Percentiles rank a stretch among this genome's conserved stretches.
Conservation (phyloP, 176 grass and related monocot genomes). For the Luzula sylvatica region DNA sequence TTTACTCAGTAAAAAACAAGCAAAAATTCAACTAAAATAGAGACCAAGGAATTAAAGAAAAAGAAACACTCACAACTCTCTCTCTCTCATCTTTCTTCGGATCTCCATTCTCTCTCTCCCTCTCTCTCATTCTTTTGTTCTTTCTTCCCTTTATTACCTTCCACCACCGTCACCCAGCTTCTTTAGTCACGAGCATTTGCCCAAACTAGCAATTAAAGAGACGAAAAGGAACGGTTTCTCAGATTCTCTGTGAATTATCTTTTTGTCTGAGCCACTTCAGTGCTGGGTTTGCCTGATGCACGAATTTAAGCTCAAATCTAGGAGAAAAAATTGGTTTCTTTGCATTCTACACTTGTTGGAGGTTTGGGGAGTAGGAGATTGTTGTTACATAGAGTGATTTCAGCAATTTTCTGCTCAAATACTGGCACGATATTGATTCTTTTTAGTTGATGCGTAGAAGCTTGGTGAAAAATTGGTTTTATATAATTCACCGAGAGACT, state of each 20-base stretch:
- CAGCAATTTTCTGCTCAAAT: background rate
- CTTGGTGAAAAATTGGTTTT: too few species aligned
- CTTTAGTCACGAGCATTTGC: slow-evolving; percentile 42
- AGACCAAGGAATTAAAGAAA: too few species aligned
- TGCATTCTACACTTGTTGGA: background rate
- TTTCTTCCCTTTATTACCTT: slow-evolving; percentile 11
- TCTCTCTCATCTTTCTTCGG: too few species aligned
- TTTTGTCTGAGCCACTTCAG: slow-evolving; percentile 25
- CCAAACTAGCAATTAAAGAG: slow-evolving; percentile 12
- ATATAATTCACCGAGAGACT: too few species aligned
- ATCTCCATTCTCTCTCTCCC: too few species aligned
- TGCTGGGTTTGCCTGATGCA: background rate
- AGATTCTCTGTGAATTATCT: slow-evolving; percentile 23
- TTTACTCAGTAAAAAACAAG: too few species aligned
- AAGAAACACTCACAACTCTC: too few species aligned
- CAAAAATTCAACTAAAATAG: too few species aligned
- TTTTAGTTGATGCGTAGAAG: too few species aligned
- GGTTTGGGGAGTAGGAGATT: background rate
- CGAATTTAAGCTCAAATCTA: background rate
- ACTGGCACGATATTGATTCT: background rate
- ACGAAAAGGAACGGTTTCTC: slow-evolving; percentile 28
- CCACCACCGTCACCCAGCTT: slow-evolving; percentile 17
- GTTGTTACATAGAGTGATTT: too few species aligned
- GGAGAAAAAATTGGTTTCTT: background rate
- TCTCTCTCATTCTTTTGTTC: slow-evolving; percentile 14